Evolutionary conservation across 805 yeast genomes (phyloP), one percentile per base, ranked within the genome.

Genomic region (Candida namnaoensis): DNA sequence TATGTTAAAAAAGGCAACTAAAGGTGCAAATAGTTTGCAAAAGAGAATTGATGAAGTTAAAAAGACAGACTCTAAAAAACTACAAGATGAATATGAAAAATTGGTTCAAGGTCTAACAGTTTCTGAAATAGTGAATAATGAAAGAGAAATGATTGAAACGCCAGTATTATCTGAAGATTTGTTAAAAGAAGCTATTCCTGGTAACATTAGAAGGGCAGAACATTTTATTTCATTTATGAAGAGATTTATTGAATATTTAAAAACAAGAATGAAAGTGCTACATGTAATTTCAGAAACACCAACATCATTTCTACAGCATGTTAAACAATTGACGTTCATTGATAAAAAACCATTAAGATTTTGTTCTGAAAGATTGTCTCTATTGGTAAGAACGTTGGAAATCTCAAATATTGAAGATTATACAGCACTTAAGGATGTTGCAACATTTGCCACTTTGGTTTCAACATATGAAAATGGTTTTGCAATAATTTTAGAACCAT

Each of bases 231-330:
- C 97, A 4, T 93, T 93, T 56, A 70, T 93, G 59, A 87, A 90
- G 54, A 69, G 99, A 48, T 85, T 93, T 51, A 86, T 93, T 28
- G 99, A 93, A 57, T 93, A 93, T 62, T 67, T 93, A 53, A 93
- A 91, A 56, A 91, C 97, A 4, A 78, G 99, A 63, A 93, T 93
- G 98, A 95, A 93, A 65, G 96, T 93, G 3, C 64, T 95, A 39
- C 96, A 91, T 65, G 99, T 93, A 33, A 88, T 93, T 36, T 87
- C 96, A n/a, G 99, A 93, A 60, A 93, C 99, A 0, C 99, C 99
- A 0, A 76, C 80, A 5, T 88, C 96, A 32, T 93, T 93, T 54
- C 62, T 93, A 44, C 95, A 87, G 56, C 99, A 93, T 68, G 65
- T 95, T 56, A 90, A 91, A 57, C 96, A 91, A 44, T 64, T 93